Percentiles rank a stretch among this genome's conserved stretches.
Conservation (phyloP, 2,329 filamentous ascomycete species). For the Colletotrichum sp. region DNA sequence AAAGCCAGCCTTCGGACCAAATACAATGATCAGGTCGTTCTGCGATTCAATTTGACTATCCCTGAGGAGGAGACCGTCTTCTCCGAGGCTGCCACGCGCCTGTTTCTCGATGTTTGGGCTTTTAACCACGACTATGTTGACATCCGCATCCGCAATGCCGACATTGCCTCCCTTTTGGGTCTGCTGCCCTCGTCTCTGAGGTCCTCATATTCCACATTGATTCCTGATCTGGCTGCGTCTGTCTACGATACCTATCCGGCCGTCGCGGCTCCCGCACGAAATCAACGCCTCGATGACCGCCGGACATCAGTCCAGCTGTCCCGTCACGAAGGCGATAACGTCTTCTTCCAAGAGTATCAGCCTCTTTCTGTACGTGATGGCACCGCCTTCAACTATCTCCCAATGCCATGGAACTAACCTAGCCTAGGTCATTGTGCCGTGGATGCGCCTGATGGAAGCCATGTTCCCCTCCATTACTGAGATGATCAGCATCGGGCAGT, state of each 20-base stretch:
- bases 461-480: slow-evolving; percentile 86
- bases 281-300: slow-evolving; percentile 26
- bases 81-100: slow-evolving; percentile 72
- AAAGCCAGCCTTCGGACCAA: slow-evolving; percentile 54
- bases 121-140: slow-evolving; percentile 84
- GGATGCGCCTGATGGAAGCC: slow-evolving; percentile 88
- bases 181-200: slow-evolving; percentile 79
- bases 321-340: slow-evolving; percentile 60
- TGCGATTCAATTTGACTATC: slow-evolving; percentile 83
- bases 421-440: slow-evolving; percentile 69
- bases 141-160: slow-evolving; percentile 77
- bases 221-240: slow-evolving; percentile 79
- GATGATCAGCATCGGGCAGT: slow-evolving; percentile 79
- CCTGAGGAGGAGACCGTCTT: slow-evolving; percentile 72
- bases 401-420: slow-evolving; percentile 26
- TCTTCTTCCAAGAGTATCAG: slow-evolving; percentile 95
- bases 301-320: slow-evolving; percentile 32
- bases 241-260: slow-evolving; percentile 79
- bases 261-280: slow-evolving; percentile 28
- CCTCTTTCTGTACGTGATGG: slow-evolving; percentile 66
- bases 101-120: slow-evolving; percentile 92
- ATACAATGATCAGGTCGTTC: slow-evolving; percentile 84
- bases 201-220: slow-evolving; percentile 73
- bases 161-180: slow-evolving; percentile 78
- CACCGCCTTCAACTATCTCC: not conserved